A percentile compares a stretch with the other conserved stretches of the same genome.
phyloP scores from a whole-genome alignment of 441 rosid species.

The Arabidopsis lyrata region DNA sequence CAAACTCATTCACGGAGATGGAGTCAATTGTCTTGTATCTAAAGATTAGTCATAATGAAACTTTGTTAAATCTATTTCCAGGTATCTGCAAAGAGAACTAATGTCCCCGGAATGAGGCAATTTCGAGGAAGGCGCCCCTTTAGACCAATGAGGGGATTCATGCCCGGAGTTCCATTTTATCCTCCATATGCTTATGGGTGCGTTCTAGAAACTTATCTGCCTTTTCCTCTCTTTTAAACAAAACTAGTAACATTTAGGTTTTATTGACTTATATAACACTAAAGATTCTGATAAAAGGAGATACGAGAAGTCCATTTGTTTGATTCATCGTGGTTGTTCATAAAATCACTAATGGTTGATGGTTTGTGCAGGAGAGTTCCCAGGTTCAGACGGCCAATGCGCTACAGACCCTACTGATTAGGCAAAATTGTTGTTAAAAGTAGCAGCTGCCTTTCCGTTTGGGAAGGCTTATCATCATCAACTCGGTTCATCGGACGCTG shows the following conservation, averaged over 20 bases:
- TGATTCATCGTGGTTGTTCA: background rate
- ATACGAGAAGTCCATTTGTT: background rate
- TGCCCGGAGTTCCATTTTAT: constrained; percentile 60
- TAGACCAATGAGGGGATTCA: constrained; percentile 68
- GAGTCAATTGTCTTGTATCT: background rate
- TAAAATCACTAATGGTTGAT: background rate
- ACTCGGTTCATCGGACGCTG: constrained; percentile 8
- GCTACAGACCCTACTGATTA: constrained; percentile 74
- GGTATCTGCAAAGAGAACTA: constrained; percentile 84
- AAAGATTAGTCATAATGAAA: constrained; percentile 24
- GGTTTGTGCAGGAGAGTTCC: constrained; percentile 68
- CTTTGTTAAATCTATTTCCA: constrained; percentile 39
- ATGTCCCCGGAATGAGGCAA: constrained; percentile 78
- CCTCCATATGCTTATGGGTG: constrained; percentile 76
- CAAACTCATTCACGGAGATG: constrained; percentile 16
- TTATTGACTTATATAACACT: background rate
- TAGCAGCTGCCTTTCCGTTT: constrained; percentile 28
- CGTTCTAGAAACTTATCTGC: constrained; percentile 32
- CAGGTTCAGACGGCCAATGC: constrained; percentile 73
- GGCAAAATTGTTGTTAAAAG: constrained; percentile 20
- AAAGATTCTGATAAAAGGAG: background rate
- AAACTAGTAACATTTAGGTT: background rate
- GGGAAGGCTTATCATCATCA: constrained; percentile 24
- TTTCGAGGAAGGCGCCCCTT: constrained; percentile 72
- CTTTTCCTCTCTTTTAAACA: background rate